Percentiles rank a stretch among this genome's conserved stretches.
phyloP scores from a whole-genome alignment of 805 yeast genomes.

The Saccharomyces jurei region DNA sequence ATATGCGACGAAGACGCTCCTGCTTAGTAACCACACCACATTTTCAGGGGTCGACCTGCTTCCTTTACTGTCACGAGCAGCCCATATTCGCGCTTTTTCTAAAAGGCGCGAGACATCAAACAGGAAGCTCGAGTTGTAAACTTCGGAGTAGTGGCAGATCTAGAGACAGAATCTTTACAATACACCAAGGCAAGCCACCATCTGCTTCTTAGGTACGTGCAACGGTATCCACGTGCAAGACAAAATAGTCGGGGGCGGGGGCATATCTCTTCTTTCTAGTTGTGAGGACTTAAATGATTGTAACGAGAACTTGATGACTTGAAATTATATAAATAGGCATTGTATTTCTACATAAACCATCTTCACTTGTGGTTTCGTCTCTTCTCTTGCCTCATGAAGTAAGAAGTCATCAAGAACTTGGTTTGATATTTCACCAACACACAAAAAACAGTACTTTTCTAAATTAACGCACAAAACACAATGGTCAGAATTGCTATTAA shows the following conservation, averaged over 20 bases:
- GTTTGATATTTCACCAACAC: background rate
- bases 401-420: background rate
- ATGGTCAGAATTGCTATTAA: slow-evolving; percentile 71
- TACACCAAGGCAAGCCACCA: background rate
- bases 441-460: background rate
- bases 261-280: background rate
- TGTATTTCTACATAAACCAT: background rate
- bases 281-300: background rate
- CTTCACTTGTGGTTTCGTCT: background rate
- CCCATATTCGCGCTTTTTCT: background rate
- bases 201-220: background rate
- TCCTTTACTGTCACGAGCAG: background rate
- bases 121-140: background rate
- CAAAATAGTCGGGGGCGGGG: background rate
- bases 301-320: background rate
- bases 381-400: background rate
- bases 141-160: background rate
- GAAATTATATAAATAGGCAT: background rate
- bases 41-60: background rate
- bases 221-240: background rate
- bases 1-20: background rate
- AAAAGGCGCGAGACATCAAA: background rate
- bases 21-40: background rate
- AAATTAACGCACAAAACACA: background rate
- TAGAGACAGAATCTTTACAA: background rate